phyloP scores from a whole-genome alignment of 331 rosid species.

The Rhamnella rubrinervis region DNA sequence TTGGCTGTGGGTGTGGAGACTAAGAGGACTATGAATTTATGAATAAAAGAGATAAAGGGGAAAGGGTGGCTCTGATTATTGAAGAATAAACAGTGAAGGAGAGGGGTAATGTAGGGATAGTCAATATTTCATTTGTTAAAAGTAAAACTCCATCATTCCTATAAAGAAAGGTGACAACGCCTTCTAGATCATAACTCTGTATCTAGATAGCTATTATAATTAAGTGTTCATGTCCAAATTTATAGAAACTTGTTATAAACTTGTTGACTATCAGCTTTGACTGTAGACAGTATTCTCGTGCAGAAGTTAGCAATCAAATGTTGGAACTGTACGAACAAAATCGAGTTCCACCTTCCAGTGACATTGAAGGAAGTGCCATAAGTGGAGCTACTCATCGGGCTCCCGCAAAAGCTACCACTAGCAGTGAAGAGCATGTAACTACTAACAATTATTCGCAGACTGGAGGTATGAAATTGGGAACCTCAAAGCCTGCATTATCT shows the following conservation, averaged over 20 bases:
- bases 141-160: too few species aligned
- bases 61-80: too few species aligned
- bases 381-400: slow-evolving; percentile 47
- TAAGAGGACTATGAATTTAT: too few species aligned
- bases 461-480: slow-evolving; percentile 55
- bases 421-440: slow-evolving; percentile 61
- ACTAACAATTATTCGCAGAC: slow-evolving; percentile 56
- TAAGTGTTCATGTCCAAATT: slow-evolving; percentile 1
- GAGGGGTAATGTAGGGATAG: too few species aligned
- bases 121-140: too few species aligned
- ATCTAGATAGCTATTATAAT: background rate
- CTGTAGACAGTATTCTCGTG: slow-evolving; percentile 34
- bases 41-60: too few species aligned
- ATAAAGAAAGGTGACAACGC: too few species aligned
- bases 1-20: too few species aligned
- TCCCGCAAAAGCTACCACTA: slow-evolving; percentile 40
- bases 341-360: slow-evolving; percentile 67
- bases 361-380: slow-evolving; percentile 66
- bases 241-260: background rate
- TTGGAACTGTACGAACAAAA: slow-evolving; percentile 94
- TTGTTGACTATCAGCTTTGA: slow-evolving; percentile 22
- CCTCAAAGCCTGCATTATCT: slow-evolving; percentile 57
- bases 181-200: too few species aligned
- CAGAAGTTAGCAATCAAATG: slow-evolving; percentile 99
- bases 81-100: too few species aligned